Conservation (phyloP, 352 stramenopile species). For the Phytophthora sp. region DNA sequence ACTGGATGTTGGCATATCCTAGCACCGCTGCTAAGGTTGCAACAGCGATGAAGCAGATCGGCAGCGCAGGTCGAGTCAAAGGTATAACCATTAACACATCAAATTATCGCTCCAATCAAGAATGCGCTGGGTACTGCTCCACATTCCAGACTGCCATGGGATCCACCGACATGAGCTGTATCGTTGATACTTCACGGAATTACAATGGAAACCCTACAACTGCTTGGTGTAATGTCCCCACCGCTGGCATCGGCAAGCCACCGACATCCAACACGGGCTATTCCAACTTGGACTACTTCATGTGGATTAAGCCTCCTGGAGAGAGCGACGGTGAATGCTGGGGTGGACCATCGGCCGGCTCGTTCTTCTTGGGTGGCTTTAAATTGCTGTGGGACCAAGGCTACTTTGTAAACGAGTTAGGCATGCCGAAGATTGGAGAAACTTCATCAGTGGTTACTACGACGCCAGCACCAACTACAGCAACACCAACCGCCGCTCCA, state of each 20-base stretch:
- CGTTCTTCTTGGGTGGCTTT: constrained; percentile 62
- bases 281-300: constrained; percentile 65
- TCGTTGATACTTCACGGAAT: constrained; percentile 75
- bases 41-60: constrained; percentile 45
- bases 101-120: constrained; percentile 66
- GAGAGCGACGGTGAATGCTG: constrained; percentile 66
- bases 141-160: constrained; percentile 63
- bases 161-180: constrained; percentile 42
- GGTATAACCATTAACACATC: constrained; percentile 80
- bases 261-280: constrained; percentile 58
- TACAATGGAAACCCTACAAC: constrained; percentile 48
- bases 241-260: constrained; percentile 54
- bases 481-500: background rate
- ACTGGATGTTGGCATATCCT: constrained; percentile 53
- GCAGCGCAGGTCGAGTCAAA: constrained; percentile 43
- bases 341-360: constrained; percentile 45
- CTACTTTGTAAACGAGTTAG: constrained; percentile 50
- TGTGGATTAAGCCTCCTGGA: constrained; percentile 73
- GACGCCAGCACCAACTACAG: background rate
- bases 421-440: constrained; percentile 28
- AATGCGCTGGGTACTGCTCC: constrained; percentile 52
- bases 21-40: constrained; percentile 31
- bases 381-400: constrained; percentile 68
- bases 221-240: constrained; percentile 75
- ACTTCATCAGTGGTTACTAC: background rate